Evolutionary conservation across 1,139 yeast genomes (phyloP).

Genomic region (Dujonia santamariae): DNA sequence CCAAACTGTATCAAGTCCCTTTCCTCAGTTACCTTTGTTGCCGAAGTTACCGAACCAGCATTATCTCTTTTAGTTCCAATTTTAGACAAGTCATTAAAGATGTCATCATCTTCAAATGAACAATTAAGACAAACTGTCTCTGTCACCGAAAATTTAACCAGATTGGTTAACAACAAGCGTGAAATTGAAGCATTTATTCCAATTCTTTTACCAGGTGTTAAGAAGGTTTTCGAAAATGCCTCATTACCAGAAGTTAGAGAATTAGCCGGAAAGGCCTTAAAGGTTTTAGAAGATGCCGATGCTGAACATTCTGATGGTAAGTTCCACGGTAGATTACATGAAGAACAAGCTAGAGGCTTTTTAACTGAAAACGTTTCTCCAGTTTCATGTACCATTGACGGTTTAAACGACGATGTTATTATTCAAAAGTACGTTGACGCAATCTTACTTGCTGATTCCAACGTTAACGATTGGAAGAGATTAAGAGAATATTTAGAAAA

Average conservation of each 20-base stretch:
- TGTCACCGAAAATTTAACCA: constrained; percentile 91
- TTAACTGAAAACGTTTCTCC: constrained; percentile 30
- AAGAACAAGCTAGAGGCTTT: constrained; percentile 38
- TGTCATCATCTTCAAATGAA: constrained; percentile 90
- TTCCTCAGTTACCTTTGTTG: constrained; percentile 94
- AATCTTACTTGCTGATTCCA: constrained; percentile 68
- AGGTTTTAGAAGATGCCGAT: constrained; percentile 80
- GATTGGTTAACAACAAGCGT: constrained; percentile 89
- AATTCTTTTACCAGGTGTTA: constrained; percentile 80
- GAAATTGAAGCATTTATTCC: constrained; percentile 91
- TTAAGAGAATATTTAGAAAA: constrained; percentile 56
- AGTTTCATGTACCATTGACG: constrained; percentile 15
- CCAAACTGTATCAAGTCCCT: constrained; percentile 86
- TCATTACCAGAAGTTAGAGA: constrained; percentile 96
- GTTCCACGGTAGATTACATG: constrained; percentile 66
- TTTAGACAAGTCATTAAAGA: constrained; percentile 82
- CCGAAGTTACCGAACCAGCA: constrained; percentile 97
- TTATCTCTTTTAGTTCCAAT: constrained; percentile 88
- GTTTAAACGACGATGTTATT: constrained; percentile 26
- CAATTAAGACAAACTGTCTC: constrained; percentile 95
- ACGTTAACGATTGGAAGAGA: constrained; percentile 88
- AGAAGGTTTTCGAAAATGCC: constrained; percentile 84
- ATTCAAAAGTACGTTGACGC: constrained; percentile 50
- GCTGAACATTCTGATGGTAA: constrained; percentile 61
- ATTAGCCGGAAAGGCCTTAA: constrained; percentile 80